Base-by-base conservation (phyloP, 1,139 yeast species). In the Geotrichum restrictum region DNA sequence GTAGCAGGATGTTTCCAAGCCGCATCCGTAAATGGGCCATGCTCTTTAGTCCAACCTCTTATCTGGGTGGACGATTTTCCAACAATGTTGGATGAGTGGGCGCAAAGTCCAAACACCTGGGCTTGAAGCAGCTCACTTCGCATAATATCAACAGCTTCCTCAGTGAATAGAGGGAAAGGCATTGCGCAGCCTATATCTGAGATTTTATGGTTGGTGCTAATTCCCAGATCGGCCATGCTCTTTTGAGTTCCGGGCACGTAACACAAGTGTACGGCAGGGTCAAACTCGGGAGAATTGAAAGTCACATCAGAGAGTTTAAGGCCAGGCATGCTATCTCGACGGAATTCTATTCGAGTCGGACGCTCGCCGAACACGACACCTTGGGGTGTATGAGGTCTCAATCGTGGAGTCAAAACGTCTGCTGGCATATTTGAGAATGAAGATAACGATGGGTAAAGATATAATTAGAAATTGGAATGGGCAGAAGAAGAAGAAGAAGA, bases 1-100 rank as follows among this genome's bases (percentile, higher is more conserved):
- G 81, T 77, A 56, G 69, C 71, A 18, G 83, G 83, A 58, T 78
- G 81, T 3, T 74, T 74, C 82, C 83, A 79, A 11, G 84, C 84
- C 3, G 69, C 72, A 56, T 74, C 69, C 1, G 76, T 72, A 60
- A 80, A 80, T 0, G 80, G 81, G 40, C 67, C 62, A 31, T 64
- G 66, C 18, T 65, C 62, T 48, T 72, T 73, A 27, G 74, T 77
- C 59, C 71, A 77, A 1, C 84, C 84, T 56, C 83, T 70, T 51
- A 79, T 52, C 24, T 80, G 82, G n/a, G 75, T 68, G 11, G 79
- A 72, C 29, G 79, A 70, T 19, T 44, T 49, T n/a, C 52, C 52
- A 36, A 49, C 52, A 45, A 64, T 64, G 56, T 64, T 64, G 33
- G 72, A 68, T 52, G 65, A 62, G 56, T 80, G 68, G 16, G 78